Conservation (phyloP, 2,329 filamentous ascomycete species). For the Macrophomina tecta region DNA sequence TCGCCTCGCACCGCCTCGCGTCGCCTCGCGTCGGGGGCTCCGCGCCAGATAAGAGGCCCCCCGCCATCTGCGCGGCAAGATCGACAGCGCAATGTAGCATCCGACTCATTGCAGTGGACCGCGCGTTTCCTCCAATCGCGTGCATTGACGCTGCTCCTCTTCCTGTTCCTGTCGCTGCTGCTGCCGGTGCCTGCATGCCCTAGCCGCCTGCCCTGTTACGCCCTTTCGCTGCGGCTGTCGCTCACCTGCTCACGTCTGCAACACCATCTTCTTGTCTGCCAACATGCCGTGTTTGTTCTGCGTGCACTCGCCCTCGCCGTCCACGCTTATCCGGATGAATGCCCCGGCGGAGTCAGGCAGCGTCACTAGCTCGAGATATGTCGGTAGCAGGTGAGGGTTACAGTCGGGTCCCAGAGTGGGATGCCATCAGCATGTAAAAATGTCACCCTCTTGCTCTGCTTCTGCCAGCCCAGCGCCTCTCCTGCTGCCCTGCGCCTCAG, state of each 20-base stretch:
- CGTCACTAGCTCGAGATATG: slow-evolving; percentile 18
- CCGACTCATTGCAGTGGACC: slow-evolving; percentile 2
- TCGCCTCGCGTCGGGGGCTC: neutral
- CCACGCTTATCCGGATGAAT: slow-evolving; percentile 1
- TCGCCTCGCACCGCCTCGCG: too few relatives aligned
- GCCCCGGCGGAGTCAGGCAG: neutral
- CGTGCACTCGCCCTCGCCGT: neutral
- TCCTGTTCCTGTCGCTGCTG: slow-evolving; percentile 3
- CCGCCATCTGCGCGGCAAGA: neutral
- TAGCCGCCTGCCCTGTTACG: neutral
- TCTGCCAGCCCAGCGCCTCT: neutral
- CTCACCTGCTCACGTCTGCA: slow-evolving; percentile 1
- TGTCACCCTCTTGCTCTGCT: neutral
- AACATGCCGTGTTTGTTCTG: neutral
- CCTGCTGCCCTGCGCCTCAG: neutral
- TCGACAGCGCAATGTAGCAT: slow-evolving; percentile 20
- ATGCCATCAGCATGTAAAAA: neutral
- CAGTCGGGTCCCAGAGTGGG: slow-evolving; percentile 16
- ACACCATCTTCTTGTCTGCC: slow-evolving; percentile 9
- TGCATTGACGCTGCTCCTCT: neutral
- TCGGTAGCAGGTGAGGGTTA: slow-evolving; percentile 22
- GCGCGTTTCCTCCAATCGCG: neutral
- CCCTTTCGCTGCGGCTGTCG: neutral
- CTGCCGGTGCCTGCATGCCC: neutral
- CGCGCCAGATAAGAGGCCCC: neutral